Base-by-base conservation (phyloP, 1,139 yeast species). In the Yamadazyma triangularis region DNA sequence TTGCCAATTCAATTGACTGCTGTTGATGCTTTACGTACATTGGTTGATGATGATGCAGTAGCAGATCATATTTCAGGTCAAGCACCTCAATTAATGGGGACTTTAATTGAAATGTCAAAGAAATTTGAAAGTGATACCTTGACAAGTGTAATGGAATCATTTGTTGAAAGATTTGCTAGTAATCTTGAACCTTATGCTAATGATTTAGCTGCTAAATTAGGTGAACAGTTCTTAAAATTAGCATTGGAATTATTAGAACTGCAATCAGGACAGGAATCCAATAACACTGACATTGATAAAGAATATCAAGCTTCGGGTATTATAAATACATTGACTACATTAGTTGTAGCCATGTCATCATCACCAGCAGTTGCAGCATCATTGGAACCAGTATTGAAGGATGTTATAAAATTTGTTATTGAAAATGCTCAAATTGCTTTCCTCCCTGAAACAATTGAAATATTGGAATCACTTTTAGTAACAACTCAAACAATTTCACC, bases 121-220 rank as follows among this genome's bases (percentile, higher is more conserved):
- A 54, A 56, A 15, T 63, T 69, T 35, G 79, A 74, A 47, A 62
- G 74, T 39, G 81, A 75, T 43, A 62, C 73, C 25, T 60, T 74
- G 38, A 69, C 75, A 27, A 64, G 67, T 22, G 73, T 73, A 3
- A 74, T 76, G 77, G 80, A 75, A 37, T 64, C 68, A 11, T 70
- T 74, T 45, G 80, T 74, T 7, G 71, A 71, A 33, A 69, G 63
- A 40, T 75, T 73, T 44, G 68, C 79, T 3, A 52, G 57, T 23
- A 70, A 72, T 45, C 60, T 75, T 38, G 78, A 72, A 44, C 81
- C 81, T 5, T 75, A 70, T 48, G 77, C 78, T 13, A 51, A 59
- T 12, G 75, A 75, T 42, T 60, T 75, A 39, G 60, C 76, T 3
- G 37, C 60, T 9, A 70, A 67, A 39, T 60, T 75, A 45, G 65